phyloP scores from a whole-genome alignment of 2,329 filamentous ascomycete genomes.

The Talaromyces sp. region DNA sequence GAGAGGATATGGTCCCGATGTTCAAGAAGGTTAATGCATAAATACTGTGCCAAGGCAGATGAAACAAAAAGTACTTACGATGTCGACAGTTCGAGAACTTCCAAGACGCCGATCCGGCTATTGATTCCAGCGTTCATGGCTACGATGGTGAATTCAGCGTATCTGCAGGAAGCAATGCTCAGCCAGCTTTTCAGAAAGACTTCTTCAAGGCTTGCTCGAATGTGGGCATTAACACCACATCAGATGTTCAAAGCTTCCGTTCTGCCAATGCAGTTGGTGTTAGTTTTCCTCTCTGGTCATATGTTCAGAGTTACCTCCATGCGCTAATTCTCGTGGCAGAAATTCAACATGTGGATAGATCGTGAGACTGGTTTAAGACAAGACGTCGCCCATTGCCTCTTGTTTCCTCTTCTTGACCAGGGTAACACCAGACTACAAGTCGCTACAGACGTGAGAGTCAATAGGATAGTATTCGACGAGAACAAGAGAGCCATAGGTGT shows the following conservation, averaged over 20 bases:
- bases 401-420: slow-evolving; percentile 21
- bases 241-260: slow-evolving; percentile 20
- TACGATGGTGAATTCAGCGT: slow-evolving; percentile 21
- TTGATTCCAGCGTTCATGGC: slow-evolving; percentile 20
- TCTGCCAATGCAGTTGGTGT: slow-evolving; percentile 22
- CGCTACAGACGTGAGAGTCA: slow-evolving; percentile 55
- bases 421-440: slow-evolving; percentile 48
- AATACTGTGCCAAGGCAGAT: neutral
- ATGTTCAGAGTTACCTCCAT: neutral
- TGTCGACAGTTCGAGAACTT: slow-evolving; percentile 20
- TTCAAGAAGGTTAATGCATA: slow-evolving; percentile 43
- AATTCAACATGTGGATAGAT: slow-evolving; percentile 23
- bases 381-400: slow-evolving; percentile 21
- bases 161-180: slow-evolving; percentile 21
- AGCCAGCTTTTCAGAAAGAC: slow-evolving; percentile 21
- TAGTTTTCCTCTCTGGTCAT: neutral
- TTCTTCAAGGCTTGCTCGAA: slow-evolving; percentile 20
- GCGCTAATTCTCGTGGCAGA: slow-evolving; percentile 6
- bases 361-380: slow-evolving; percentile 21
- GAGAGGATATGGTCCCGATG: slow-evolving; percentile 52
- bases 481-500: slow-evolving; percentile 55
- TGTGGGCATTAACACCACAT: slow-evolving; percentile 18
- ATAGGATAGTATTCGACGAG: slow-evolving; percentile 52
- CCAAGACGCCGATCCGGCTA: slow-evolving; percentile 19
- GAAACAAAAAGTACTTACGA: neutral